Evolutionary conservation across 116 monocot genomes (phyloP), one percentile per base, ranked within the genome.

Genomic region (Iris pallida): DNA sequence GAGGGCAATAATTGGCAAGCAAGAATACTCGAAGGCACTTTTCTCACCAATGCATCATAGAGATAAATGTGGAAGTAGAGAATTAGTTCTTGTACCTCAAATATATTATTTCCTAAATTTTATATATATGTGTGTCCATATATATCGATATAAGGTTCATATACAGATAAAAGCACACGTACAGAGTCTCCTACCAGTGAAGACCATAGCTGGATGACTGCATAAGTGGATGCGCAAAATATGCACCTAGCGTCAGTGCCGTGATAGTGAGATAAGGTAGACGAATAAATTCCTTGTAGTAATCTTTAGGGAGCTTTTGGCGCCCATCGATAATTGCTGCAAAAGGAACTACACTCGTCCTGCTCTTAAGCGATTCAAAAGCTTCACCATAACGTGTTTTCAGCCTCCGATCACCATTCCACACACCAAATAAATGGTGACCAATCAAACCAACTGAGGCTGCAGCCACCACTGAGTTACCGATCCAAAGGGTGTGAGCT

Each of bases 371-470:
- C 42, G 57, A 69, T 57, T 83, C 75, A 63, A 92, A 97, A 42
- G 90, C 81, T 63, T 87, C 82, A 2, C 89, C 92, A 64, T 97
- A 75, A 0, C 89, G 74, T 15, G 64, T 47, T 47, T 74, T 72
- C 59, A 97, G 75, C 53, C 92, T 78, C 59, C 97, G 68, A 74
- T 97, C 97, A 18, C 97, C 97, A 73, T 97, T 97, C 97, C 97
- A 97, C 56, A 83, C 92, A 5, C 97, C 97, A 65, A 92, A 97
- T 16, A 97, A 71, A 65, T 97, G 92, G 75, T 97, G 97, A 42
- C 66, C 77, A 43, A 97, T 97, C 55, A 97, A 73, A 30, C 97
- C 97, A 61, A 79, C 51, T 0, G 97, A 97, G 47, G 97, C 79
- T 20, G 92, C 89, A 43, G 80, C 69, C 5, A 75, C 81, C 8